phyloP scores from a whole-genome alignment of 148 eudicot genomes.

The Vaccinium darrowii region DNA sequence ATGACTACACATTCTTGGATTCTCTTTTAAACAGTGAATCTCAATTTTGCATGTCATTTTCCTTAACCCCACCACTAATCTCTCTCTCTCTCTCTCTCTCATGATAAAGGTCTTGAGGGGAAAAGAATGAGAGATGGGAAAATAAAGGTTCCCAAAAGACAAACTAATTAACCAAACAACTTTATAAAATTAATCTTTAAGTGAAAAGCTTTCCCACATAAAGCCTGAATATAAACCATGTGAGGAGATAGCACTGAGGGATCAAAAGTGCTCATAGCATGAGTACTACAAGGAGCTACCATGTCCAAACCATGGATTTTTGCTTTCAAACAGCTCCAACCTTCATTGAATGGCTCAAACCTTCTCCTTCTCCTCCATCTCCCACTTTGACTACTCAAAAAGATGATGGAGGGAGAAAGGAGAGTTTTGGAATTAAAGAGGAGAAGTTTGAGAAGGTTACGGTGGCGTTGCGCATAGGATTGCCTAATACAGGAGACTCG shows the following conservation, averaged over 20 bases:
- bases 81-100: slow-evolving; percentile 15
- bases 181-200: slow-evolving; percentile 27
- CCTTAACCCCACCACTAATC: slow-evolving; percentile 45
- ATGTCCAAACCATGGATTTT: slow-evolving; percentile 37
- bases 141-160: slow-evolving; percentile 28
- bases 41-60: slow-evolving; percentile 40
- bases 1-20: slow-evolving; percentile 33
- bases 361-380: slow-evolving; percentile 24
- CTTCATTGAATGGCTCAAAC: slow-evolving; percentile 59
- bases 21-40: slow-evolving; percentile 34
- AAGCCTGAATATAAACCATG: slow-evolving; percentile 27
- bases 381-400: neutral
- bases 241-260: slow-evolving; percentile 8
- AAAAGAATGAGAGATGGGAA: slow-evolving; percentile 10
- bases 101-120: neutral
- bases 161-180: slow-evolving; percentile 21
- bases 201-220: slow-evolving; percentile 36
- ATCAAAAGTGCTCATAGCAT: slow-evolving; percentile 7
- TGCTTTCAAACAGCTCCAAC: slow-evolving; percentile 39
- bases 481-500: slow-evolving; percentile 32
- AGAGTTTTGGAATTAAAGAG: slow-evolving; percentile 26
- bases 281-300: slow-evolving; percentile 27
- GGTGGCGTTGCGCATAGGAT: slow-evolving; percentile 51
- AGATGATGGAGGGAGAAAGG: neutral
- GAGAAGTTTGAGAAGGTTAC: slow-evolving; percentile 32